phyloP scores from a whole-genome alignment of 1,139 yeast species.

The Yamadazyma dushanensis region DNA sequence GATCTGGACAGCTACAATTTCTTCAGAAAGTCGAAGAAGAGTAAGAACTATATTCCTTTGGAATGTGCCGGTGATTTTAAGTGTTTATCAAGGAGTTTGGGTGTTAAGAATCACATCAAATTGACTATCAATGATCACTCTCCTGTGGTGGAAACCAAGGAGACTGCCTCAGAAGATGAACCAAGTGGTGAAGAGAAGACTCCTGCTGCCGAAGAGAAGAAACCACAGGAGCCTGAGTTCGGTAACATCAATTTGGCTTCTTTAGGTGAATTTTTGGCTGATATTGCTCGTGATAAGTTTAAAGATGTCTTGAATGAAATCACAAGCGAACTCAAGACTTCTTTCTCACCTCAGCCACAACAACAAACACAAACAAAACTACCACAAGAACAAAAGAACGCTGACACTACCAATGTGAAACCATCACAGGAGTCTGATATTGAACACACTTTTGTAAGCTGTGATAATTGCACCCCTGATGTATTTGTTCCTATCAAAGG shows the following conservation, averaged over 20 bases:
- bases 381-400: not conserved
- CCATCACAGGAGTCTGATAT: not conserved
- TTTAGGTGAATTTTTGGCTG: constrained; percentile 15
- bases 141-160: not conserved
- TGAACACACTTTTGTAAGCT: constrained; percentile 27
- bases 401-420: not conserved
- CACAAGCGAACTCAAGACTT: constrained; percentile 10
- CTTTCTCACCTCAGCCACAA: constrained; percentile 6
- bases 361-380: not conserved
- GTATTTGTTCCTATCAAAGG: constrained; percentile 41
- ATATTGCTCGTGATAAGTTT: constrained; percentile 17
- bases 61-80: constrained; percentile 42
- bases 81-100: constrained; percentile 45
- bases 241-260: constrained; percentile 10
- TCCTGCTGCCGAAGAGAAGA: not conserved
- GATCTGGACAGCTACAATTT: constrained; percentile 7
- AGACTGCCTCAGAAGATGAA: not conserved
- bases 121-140: constrained; percentile 26
- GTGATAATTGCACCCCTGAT: constrained; percentile 44
- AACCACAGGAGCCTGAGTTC: not conserved
- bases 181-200: not conserved
- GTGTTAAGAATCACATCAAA: constrained; percentile 42
- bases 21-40: constrained; percentile 45
- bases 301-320: constrained; percentile 15
- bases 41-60: constrained; percentile 41